Conservation (phyloP, 176 grass and related monocot species). For the Oryza coarctata region DNA sequence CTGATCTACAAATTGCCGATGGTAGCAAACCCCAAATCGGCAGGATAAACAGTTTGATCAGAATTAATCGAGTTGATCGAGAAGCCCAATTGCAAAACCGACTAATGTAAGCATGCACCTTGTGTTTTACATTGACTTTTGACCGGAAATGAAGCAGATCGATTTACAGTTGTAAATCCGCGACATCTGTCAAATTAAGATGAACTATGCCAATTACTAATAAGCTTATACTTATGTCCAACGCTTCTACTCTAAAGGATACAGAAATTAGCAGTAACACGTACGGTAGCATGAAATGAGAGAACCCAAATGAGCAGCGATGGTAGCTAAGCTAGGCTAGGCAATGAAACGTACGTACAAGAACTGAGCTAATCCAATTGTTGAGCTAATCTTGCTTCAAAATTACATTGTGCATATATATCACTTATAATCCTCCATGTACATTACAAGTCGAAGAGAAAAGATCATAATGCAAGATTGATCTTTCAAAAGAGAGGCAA, state of each 20-base stretch:
- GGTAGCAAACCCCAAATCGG: background rate
- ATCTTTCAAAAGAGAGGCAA: background rate
- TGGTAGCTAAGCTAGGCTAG: background rate
- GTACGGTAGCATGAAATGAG: background rate
- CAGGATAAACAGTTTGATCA: background rate
- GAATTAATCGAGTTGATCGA: background rate
- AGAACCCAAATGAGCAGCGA: background rate
- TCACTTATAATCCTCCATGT: background rate
- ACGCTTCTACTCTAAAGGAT: background rate
- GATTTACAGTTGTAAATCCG: background rate
- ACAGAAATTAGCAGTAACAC: background rate
- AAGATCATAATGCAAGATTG: background rate
- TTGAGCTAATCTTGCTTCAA: background rate
- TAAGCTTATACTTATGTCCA: no score
- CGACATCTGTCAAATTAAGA: background rate
- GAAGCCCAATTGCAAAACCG: background rate
- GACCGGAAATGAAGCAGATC: background rate
- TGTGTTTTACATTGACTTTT: background rate
- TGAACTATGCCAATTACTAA: no score
- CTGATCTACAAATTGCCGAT: background rate
- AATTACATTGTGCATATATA: background rate
- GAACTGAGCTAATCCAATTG: background rate
- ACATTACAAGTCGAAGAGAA: background rate
- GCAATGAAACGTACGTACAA: no score
- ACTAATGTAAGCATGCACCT: background rate